Evolutionary conservation across 495 filamentous ascomycete genomes (phyloP), one percentile per base, ranked within the genome.

Genomic region (Cetradonia linearis): DNA sequence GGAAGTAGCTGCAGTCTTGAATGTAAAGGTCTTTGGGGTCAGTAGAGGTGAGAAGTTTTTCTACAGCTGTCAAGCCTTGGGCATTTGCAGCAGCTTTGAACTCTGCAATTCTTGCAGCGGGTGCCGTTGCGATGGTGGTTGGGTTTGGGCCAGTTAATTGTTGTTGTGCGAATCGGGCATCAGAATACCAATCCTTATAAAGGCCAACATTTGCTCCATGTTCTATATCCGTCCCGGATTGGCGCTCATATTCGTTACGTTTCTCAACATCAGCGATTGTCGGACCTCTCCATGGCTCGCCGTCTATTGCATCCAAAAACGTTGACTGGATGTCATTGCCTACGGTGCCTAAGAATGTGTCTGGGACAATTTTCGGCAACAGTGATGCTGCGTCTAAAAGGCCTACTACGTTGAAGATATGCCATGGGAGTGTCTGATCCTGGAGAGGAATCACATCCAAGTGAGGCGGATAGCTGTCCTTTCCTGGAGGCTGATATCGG

Each of bases 131-230:
- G 56, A 79, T 76, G 16, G 77, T 78, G 13, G 70, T 72, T 18
- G 77, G 77, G 61, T 80, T 78, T 30, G 71, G 71, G 8, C 77
- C 77, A 28, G 75, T 79, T 62, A 80, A 74, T 25, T 69, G 65
- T 62, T 78, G 76, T 56, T 79, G 75, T n/a, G 75, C 76, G 53
- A 79, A 78, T 6, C 70, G 67, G n/a, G 70, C 70, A 64, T 80
- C 77, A 52, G 69, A 70, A 62, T 65, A 80, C 77, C 77, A 80
- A 66, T 80, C 76, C 20, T 68, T 56, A 28, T 72, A 61, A 36
- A 75, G 58, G 1, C 76, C 76, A 46, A 78, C 71, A 62, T 78
- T 78, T 9, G 68, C 65, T 46, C 72, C 72, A 7, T 57, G 48
- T 33, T 63, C 59, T 48, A 77, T 73, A 48, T 76, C 74, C 13